Evolutionary conservation across 345 rosid genomes (phyloP).

Genomic region (Eucalyptus grandis): DNA sequence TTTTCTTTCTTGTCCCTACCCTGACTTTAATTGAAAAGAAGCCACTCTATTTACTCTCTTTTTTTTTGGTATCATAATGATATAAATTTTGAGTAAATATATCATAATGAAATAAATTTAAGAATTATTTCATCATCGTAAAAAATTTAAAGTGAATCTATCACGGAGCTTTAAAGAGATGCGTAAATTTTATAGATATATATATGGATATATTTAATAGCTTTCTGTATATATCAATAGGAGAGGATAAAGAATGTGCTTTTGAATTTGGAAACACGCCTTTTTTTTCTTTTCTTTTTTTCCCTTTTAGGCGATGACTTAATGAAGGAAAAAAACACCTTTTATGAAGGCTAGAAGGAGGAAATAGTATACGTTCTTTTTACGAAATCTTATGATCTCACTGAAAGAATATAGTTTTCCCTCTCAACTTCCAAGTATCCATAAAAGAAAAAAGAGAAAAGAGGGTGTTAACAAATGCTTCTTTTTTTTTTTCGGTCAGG

Average conservation of each 20-base stretch:
- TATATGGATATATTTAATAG: too few relatives aligned
- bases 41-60: too few relatives aligned
- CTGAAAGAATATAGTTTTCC: neutral
- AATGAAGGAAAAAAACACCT: neutral
- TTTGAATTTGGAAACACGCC: neutral
- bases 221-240: rapidly evolving
- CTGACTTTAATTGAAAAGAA: neutral
- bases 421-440: neutral
- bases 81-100: too few relatives aligned
- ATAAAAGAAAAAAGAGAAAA: neutral
- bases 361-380: neutral
- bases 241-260: too few relatives aligned
- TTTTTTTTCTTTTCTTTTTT: too few relatives aligned
- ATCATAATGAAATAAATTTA: too few relatives aligned
- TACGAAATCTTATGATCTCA: neutral
- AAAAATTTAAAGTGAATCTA: too few relatives aligned
- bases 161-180: too few relatives aligned
- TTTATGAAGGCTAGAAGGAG: neutral
- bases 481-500: rapidly evolving
- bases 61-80: too few relatives aligned
- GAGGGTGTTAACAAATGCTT: neutral
- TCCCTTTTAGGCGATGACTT: neutral
- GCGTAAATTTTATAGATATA: too few relatives aligned
- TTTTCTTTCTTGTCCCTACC: neutral
- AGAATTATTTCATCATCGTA: rapidly evolving